Evolutionary conservation across 306 rosid species (phyloP).

Genomic region (Dicorynia guianensis): DNA sequence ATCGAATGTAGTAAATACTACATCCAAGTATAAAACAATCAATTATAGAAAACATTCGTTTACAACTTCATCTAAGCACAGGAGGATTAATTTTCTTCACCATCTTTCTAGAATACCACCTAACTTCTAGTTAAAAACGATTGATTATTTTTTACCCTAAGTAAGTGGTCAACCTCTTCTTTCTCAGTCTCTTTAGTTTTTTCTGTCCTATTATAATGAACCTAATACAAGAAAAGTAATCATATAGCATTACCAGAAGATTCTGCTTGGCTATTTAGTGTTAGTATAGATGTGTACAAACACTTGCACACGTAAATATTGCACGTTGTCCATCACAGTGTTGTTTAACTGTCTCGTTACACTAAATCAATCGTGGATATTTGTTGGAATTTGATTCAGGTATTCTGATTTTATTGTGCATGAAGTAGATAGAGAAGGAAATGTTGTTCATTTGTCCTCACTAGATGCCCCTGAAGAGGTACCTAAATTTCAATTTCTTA

Average conservation of each 20-base stretch:
- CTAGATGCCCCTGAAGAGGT: slow-evolving; percentile 72
- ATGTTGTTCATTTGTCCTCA: slow-evolving; percentile 71
- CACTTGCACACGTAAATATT: neutral
- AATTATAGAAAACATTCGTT: too few species aligned
- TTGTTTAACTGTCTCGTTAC: neutral
- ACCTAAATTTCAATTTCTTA: neutral
- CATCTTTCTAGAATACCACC: neutral
- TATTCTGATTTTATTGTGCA: slow-evolving; percentile 93
- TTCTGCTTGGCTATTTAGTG: neutral
- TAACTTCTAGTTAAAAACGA: neutral
- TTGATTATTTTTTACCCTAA: neutral
- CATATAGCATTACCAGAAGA: neutral
- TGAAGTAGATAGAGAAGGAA: slow-evolving; percentile 83
- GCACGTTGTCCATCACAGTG: neutral
- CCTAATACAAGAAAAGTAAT: neutral
- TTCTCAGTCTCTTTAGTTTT: too few species aligned
- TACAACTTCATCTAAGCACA: too few species aligned
- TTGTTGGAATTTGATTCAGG: slow-evolving; percentile 54
- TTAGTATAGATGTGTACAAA: neutral
- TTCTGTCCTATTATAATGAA: neutral
- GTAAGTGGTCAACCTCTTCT: neutral
- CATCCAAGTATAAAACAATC: neutral
- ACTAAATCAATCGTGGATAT: neutral
- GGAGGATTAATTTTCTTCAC: too few species aligned
- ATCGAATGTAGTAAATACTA: neutral